Evolutionary conservation across 306 rosid species (phyloP).

Genomic region (Mimosa pudica): DNA sequence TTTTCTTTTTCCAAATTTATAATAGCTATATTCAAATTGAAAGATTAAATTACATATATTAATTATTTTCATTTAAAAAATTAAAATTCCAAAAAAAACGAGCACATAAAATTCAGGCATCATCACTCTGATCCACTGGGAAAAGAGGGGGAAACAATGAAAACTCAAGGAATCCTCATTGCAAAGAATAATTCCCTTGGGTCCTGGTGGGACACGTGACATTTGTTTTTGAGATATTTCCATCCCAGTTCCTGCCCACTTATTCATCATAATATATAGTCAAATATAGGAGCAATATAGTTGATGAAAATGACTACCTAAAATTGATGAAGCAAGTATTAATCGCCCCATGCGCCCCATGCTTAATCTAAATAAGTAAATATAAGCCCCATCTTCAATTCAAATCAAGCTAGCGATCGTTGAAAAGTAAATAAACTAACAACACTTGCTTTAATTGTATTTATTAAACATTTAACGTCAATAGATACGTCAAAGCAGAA

Average conservation of each 20-base stretch:
- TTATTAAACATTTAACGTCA: background rate
- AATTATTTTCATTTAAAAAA: background rate
- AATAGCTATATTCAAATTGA: background rate
- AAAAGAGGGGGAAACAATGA: background rate
- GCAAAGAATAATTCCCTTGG: conserved; percentile 21
- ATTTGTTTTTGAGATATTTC: background rate
- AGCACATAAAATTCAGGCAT: background rate
- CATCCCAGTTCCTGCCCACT: conserved; percentile 9
- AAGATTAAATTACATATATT: background rate
- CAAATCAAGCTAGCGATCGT: background rate
- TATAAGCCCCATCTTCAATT: background rate
- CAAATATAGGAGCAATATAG: background rate
- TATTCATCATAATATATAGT: background rate
- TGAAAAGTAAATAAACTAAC: background rate
- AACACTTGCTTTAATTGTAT: background rate
- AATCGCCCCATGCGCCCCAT: background rate
- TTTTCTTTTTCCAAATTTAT: background rate
- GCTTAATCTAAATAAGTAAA: background rate
- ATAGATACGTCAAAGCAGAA: conserved; percentile 11
- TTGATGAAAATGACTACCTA: background rate
- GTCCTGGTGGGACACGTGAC: background rate
- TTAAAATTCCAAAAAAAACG: background rate
- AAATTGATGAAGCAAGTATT: background rate
- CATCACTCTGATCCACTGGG: background rate
- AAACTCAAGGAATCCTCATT: too few species aligned